Base-by-base conservation (phyloP, 1,139 yeast genomes). In the Taphrina populina region DNA sequence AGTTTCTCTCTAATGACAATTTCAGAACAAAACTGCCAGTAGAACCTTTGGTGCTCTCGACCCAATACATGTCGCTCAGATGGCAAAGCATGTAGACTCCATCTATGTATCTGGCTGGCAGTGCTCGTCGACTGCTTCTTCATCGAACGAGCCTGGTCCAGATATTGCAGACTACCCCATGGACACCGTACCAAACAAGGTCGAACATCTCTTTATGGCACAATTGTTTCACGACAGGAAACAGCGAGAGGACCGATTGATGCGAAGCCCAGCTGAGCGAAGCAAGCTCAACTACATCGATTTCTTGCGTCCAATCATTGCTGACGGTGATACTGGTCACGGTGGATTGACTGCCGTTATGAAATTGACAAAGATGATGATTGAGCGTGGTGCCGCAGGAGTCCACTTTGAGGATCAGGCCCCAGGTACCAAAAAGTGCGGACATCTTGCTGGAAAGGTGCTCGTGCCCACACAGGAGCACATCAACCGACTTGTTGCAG, bases 181-280 rank as follows among this genome's bases (percentile, higher is more conserved):
- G 85, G 96, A 92, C 73, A 92, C 98, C 39, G 98, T 92, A 60
- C 98, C 98, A 68, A 90, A 90, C 78, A 92, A 92, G 79, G 96
- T 88, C 63, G 95, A 92, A 73, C 96, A 92, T 71, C 78, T 92
- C 69, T 92, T 94, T 83, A 88, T 87, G 71, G 97, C 97, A 52
- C 97, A 92, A 74, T 77, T 86, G 62, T 92, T 90, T 81, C 98
- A 90, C 71, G 97, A 92, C 78, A 82, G 96, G 74, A 90, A 90
- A 75, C 96, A 90, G 76, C 80, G 87, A 67, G 94, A 87, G 69
- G 95, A 84, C 65, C 81, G 96, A 67, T 74, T 84, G 63, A 72
- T 76, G 51, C 62, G 80, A 62, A 67, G 92, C 45, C 74, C 75
- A 63, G 77, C 71, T 54, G 80, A 84, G 72, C 80, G 95, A 65